Conservation (phyloP, 129 eudicot genomes). For the Centella asiatica region DNA sequence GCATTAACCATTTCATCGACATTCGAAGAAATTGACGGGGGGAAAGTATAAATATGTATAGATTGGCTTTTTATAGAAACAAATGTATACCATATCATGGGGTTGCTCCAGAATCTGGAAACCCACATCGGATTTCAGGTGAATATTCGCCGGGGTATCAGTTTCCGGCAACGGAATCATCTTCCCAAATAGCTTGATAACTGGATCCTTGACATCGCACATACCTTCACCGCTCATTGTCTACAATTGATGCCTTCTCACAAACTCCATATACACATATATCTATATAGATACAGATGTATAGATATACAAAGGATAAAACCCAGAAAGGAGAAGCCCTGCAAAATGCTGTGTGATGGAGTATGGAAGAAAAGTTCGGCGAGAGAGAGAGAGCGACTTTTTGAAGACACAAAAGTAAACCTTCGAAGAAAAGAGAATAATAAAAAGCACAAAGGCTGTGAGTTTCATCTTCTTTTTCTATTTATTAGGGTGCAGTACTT, state of each 20-base stretch:
- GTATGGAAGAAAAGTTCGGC: background rate
- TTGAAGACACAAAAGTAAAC: background rate
- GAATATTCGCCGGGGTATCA: background rate
- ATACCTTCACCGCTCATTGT: slow-evolving; percentile 2
- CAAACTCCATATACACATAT: background rate
- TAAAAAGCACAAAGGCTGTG: background rate
- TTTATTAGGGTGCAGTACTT: too few relatives aligned
- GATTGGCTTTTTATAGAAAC: background rate
- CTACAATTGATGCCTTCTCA: background rate
- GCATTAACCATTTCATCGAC: too few relatives aligned
- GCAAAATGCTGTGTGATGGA: too few relatives aligned
- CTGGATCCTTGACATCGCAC: slow-evolving; percentile 2
- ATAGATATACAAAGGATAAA: too few relatives aligned
- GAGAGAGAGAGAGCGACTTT: slow-evolving; percentile 10
- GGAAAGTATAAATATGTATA: too few relatives aligned
- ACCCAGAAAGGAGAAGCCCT: too few relatives aligned
- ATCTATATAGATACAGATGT: background rate
- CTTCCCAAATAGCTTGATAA: slow-evolving; percentile 4
- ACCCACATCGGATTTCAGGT: background rate
- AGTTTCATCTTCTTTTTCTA: background rate
- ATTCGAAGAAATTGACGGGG: too few relatives aligned
- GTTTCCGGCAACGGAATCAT: background rate
- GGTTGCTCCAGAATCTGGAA: background rate
- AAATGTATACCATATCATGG: background rate
- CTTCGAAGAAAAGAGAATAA: background rate